These are phyloP conservation scores for Eutrema salsugineum DNA, from an alignment of 441 rosid genomes.

Conservation along the genomic window DNA sequence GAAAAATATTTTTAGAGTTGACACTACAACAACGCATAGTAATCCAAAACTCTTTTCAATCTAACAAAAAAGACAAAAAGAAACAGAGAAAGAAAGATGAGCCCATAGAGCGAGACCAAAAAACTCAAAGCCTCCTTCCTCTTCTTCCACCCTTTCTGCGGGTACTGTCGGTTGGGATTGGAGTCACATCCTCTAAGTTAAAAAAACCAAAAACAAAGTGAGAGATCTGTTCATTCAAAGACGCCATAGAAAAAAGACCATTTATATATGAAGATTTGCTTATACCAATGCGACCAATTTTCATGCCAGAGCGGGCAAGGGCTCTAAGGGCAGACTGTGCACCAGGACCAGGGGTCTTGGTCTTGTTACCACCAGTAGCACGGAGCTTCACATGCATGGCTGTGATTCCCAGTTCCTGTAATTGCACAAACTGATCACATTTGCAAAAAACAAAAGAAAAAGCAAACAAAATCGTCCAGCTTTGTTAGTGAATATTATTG, in stretches of 20 bases:
- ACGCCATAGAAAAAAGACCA: not conserved
- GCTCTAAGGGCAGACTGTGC: constrained; percentile 77
- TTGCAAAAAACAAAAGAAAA: not conserved
- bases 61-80: not conserved
- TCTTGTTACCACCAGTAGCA: constrained; percentile 74
- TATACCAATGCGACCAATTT: constrained; percentile 64
- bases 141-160: constrained; percentile 38
- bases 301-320: constrained; percentile 77
- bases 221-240: not conserved
- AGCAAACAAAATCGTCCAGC: not conserved
- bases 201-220: not conserved
- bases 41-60: not conserved
- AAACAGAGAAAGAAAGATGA: not conserved
- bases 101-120: not conserved
- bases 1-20: not conserved
- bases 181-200: constrained; percentile 33
- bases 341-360: constrained; percentile 76
- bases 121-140: constrained; percentile 31
- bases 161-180: constrained; percentile 33
- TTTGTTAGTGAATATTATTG: not conserved
- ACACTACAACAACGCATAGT: not conserved
- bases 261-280: not conserved
- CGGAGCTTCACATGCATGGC: constrained; percentile 52
- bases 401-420: constrained; percentile 8
- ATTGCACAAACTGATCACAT: not conserved